Evolutionary conservation across 306 rosid species (phyloP).

Genomic region (Boehmeria nivea): DNA sequence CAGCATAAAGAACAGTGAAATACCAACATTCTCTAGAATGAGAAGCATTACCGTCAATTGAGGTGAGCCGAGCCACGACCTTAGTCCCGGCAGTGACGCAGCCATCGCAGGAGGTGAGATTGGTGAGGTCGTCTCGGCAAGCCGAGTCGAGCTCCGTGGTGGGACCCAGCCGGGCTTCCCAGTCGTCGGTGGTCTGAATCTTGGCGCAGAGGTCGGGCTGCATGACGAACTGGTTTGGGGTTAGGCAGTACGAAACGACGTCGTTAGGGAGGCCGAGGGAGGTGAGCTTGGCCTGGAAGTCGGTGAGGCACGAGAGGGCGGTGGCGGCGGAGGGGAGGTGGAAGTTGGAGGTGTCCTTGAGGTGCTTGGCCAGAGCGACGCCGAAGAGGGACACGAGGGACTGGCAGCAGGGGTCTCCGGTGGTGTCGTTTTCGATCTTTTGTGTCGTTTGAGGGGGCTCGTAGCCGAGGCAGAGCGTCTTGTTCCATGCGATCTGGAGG

Average conservation of each 20-base stretch:
- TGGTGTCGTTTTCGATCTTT: constrained; percentile 8
- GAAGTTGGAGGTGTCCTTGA: constrained; percentile 64
- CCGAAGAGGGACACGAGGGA: constrained; percentile 53
- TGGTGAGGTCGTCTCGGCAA: constrained; percentile 54
- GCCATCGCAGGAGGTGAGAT: constrained; percentile 46
- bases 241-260: constrained; percentile 39
- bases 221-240: constrained; percentile 59
- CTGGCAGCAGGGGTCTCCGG: constrained; percentile 41
- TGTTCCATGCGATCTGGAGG: constrained; percentile 58
- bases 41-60: constrained; percentile 58
- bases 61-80: constrained; percentile 27
- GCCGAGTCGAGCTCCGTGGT: constrained; percentile 38
- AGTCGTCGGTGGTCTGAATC: constrained; percentile 44
- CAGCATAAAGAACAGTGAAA: constrained; percentile 66
- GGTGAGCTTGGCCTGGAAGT: constrained; percentile 53
- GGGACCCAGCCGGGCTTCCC: constrained; percentile 45
- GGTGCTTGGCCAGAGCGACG: constrained; percentile 49
- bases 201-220: constrained; percentile 53
- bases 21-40: constrained; percentile 49
- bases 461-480: constrained; percentile 43
- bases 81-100: constrained; percentile 52
- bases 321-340: constrained; percentile 47
- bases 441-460: background rate
- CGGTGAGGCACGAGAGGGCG: constrained; percentile 59
- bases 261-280: constrained; percentile 29